A percentile compares a stretch with the other conserved stretches of the same genome.
These are phyloP conservation scores for Escovopsis sp. DNA, from an alignment of 2,329 filamentous ascomycete genomes.

Conservation along the genomic window DNA sequence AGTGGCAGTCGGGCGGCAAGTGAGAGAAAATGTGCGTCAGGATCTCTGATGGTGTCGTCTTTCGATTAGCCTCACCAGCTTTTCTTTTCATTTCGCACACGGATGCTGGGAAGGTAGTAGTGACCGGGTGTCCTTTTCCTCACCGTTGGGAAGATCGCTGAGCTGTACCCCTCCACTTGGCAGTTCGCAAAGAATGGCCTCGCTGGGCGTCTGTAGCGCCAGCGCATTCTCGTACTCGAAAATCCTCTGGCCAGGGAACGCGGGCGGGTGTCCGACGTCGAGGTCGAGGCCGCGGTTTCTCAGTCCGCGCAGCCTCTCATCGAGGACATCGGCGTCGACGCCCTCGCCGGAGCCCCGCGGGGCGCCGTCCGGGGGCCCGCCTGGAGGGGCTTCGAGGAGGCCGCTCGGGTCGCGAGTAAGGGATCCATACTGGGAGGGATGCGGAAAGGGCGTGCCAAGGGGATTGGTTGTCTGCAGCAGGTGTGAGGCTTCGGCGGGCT, in stretches of 20 bases:
- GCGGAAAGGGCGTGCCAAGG: constrained; percentile 12
- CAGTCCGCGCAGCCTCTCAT: constrained; percentile 38
- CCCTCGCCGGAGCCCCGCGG: constrained; percentile 15
- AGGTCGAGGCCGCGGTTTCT: constrained; percentile 19
- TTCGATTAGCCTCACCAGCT: neutral
- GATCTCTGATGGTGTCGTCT: constrained; percentile 47
- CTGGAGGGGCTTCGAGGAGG: constrained; percentile 18
- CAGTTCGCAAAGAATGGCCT: constrained; percentile 35
- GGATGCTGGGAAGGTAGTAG: too few relatives aligned
- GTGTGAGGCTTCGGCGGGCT: constrained; percentile 33
- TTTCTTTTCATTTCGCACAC: neutral
- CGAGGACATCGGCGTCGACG: constrained; percentile 29
- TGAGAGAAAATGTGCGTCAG: constrained; percentile 85
- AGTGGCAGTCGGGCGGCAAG: constrained; percentile 70
- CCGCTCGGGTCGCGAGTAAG: constrained; percentile 27
- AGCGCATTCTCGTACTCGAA: constrained; percentile 47
- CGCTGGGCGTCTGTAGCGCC: constrained; percentile 30
- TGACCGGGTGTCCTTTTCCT: constrained; percentile 9
- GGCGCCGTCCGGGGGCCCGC: constrained; percentile 17
- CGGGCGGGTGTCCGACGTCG: neutral
- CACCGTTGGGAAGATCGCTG: constrained; percentile 68
- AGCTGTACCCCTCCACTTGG: constrained; percentile 28
- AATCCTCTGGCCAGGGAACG: constrained; percentile 36
- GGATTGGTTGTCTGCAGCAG: constrained; percentile 23
- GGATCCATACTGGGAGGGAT: constrained; percentile 43